Conservation (phyloP, 768 basidiomycete species). For the Pleurotus ostreatus region DNA sequence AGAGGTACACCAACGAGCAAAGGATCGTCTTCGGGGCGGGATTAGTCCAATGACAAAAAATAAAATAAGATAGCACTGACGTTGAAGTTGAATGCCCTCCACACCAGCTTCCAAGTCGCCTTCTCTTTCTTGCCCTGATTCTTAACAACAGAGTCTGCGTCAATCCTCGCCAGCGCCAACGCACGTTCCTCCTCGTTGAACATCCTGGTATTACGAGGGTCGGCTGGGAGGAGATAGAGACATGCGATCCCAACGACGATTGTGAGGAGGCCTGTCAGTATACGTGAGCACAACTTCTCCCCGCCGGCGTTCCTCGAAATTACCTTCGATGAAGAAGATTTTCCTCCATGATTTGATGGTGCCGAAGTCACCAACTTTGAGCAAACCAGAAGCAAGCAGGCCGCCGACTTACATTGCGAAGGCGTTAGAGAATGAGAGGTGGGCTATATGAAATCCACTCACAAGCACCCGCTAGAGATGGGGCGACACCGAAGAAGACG, state of each 20-base stretch:
- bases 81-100: conserved; percentile 16
- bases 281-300: neutral
- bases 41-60: neutral
- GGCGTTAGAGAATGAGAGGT: neutral
- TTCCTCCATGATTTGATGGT: conserved; percentile 30
- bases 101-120: conserved; percentile 20
- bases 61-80: neutral
- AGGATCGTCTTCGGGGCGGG: conserved; percentile 21
- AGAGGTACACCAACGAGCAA: conserved; percentile 24
- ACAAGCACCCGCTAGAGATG: conserved; percentile 33
- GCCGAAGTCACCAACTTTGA: conserved; percentile 28
- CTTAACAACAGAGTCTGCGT: conserved; percentile 24
- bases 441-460: conserved; percentile 9
- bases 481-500: conserved; percentile 30
- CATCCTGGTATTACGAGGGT: conserved; percentile 23
- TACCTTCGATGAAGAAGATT: conserved; percentile 30
- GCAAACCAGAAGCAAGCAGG: conserved; percentile 33
- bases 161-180: conserved; percentile 23
- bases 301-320: neutral
- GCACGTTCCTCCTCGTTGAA: conserved; percentile 23
- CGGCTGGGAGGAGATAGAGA: conserved; percentile 23
- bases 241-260: conserved; percentile 20
- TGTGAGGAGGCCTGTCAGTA: conserved; percentile 22
- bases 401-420: conserved; percentile 19
- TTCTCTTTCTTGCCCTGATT: conserved; percentile 23